Evolutionary conservation across 2,329 filamentous ascomycete species (phyloP).

Genomic region (Penicillium digitatum): DNA sequence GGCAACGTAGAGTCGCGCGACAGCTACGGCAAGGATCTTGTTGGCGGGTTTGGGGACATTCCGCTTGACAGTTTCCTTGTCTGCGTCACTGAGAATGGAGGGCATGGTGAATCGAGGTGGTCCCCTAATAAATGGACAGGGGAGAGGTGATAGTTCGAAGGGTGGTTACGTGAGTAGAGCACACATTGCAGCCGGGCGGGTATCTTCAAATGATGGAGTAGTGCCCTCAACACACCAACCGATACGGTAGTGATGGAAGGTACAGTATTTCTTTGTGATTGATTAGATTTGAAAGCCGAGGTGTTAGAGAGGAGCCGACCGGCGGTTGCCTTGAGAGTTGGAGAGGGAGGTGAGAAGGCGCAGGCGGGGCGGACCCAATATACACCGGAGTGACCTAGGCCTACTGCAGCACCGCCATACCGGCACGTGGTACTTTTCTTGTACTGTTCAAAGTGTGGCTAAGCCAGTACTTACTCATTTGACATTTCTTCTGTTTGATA

Average conservation of each 20-base stretch:
- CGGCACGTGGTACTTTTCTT: constrained; percentile 20
- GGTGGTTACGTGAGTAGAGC: constrained; percentile 11
- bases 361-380: constrained; percentile 15
- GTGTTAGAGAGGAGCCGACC: constrained; percentile 22
- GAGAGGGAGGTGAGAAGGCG: constrained; percentile 10
- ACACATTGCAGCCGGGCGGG: constrained; percentile 20
- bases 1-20: constrained; percentile 88
- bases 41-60: constrained; percentile 89
- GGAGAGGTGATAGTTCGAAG: constrained; percentile 3
- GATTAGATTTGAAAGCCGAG: not conserved
- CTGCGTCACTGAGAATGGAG: constrained; percentile 77
- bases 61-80: constrained; percentile 95
- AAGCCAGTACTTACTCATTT: not conserved
- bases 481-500: too few relatives aligned
- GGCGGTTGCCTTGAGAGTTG: constrained; percentile 24
- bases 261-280: not conserved
- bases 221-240: constrained; percentile 15
- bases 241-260: not conserved
- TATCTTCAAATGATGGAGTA: constrained; percentile 7
- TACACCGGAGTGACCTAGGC: constrained; percentile 16
- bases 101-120: constrained; percentile 43
- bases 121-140: constrained; percentile 2
- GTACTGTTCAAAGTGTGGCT: constrained; percentile 10
- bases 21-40: constrained; percentile 95
- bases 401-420: constrained; percentile 9